Evolutionary conservation across 2,329 filamentous ascomycete genomes (phyloP).

Genomic region (Phaeosphaeriaceae sp.): DNA sequence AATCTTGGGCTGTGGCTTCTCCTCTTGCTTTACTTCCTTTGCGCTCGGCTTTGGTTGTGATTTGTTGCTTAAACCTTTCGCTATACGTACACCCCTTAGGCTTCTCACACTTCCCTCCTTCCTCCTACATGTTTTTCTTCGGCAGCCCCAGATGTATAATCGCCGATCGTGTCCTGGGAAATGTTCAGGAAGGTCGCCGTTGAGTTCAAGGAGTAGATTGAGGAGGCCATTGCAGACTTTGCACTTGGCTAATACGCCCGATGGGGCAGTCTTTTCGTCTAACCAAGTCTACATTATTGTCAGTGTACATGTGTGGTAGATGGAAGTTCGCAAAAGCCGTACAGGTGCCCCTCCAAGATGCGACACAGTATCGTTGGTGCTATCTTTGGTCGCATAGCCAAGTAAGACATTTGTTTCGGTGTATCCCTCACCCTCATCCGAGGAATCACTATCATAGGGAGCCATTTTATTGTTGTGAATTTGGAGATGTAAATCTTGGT

Average conservation of each 20-base stretch:
- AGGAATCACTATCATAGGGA: constrained; percentile 86
- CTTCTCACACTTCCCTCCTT: constrained; percentile 82
- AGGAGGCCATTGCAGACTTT: constrained; percentile 85
- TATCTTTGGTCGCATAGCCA: constrained; percentile 83
- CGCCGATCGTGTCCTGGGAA: constrained; percentile 88
- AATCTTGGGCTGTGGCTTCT: constrained; percentile 56
- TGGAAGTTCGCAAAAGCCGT: constrained; percentile 48
- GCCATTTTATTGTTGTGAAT: constrained; percentile 60
- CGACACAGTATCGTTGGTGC: constrained; percentile 81
- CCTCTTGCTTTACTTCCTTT: constrained; percentile 28
- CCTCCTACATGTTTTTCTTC: constrained; percentile 76
- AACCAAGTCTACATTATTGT: constrained; percentile 72
- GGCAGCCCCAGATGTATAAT: constrained; percentile 85
- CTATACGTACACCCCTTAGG: constrained; percentile 70
- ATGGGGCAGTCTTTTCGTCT: constrained; percentile 71
- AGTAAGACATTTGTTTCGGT: constrained; percentile 87
- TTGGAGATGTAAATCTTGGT: not conserved
- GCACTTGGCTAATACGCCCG: constrained; percentile 80
- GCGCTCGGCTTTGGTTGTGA: constrained; percentile 21
- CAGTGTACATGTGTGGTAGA: constrained; percentile 4
- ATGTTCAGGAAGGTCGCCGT: constrained; percentile 84
- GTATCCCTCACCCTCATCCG: constrained; percentile 69
- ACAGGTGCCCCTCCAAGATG: constrained; percentile 88
- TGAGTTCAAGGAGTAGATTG: constrained; percentile 85
- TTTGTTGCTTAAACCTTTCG: constrained; percentile 42